These are phyloP conservation scores for Drechslerella dactyloides DNA, from an alignment of 2,329 filamentous ascomycete genomes.

Conservation along the genomic window DNA sequence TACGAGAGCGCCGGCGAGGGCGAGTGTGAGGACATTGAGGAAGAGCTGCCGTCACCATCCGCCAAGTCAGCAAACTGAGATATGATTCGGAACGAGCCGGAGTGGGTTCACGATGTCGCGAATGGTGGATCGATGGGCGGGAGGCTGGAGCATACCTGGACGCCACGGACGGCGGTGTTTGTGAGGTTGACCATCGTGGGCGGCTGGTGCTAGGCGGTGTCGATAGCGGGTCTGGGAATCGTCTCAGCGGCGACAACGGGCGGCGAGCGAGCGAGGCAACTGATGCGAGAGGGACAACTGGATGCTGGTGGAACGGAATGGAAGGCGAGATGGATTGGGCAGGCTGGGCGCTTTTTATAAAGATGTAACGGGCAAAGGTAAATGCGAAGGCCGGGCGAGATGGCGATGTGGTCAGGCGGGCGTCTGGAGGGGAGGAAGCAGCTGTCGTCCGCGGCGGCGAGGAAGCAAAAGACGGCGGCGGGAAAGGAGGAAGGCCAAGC, in stretches of 20 bases:
- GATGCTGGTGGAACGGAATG: neutral
- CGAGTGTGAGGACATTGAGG: constrained; percentile 52
- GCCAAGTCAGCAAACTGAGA: no score
- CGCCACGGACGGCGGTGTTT: constrained; percentile 23
- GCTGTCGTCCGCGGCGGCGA: neutral
- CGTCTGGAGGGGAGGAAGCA: no score
- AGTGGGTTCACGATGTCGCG: no score
- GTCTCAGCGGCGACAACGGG: neutral
- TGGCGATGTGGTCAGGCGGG: neutral
- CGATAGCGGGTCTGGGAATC: no score
- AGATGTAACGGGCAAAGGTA: no score
- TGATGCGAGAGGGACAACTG: neutral
- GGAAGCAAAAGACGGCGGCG: neutral
- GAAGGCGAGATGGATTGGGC: neutral
- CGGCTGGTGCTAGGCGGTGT: no score
- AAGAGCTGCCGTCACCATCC: no score
- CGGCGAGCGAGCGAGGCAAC: neutral
- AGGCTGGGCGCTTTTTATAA: constrained; percentile 5
- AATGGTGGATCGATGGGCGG: no score
- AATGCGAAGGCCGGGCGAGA: neutral
- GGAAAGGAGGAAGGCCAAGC: neutral
- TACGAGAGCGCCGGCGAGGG: constrained; percentile 53
- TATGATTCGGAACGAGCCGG: no score
- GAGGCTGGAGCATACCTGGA: constrained; percentile 26
- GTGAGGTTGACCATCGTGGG: constrained; percentile 25